Percentiles rank a stretch among this genome's conserved stretches.
Evolutionary conservation across 352 stramenopile genomes (phyloP).

Genomic region (Elongisporangium prolatum): DNA sequence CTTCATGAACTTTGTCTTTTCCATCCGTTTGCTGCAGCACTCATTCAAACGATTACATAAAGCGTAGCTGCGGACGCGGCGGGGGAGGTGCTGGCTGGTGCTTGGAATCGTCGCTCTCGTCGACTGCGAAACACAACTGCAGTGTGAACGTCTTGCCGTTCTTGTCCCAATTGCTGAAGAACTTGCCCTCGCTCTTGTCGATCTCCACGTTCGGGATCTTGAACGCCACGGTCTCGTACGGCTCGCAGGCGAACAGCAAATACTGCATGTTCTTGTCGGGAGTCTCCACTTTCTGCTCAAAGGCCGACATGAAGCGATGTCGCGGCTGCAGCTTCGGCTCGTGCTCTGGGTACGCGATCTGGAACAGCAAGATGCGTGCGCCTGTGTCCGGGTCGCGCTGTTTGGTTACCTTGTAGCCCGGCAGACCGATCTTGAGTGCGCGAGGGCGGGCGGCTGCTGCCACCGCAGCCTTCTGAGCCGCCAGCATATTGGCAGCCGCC

Average conservation of each 20-base stretch:
- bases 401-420: conserved; percentile 98
- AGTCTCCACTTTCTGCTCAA: conserved; percentile 97
- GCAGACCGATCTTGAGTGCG: conserved; percentile 94
- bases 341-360: conserved; percentile 96
- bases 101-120: conserved; percentile 15
- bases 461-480: conserved; percentile 30
- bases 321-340: conserved; percentile 92
- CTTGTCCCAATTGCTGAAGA: conserved; percentile 98
- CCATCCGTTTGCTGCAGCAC: conserved; percentile 11
- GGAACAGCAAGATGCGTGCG: conserved; percentile 89
- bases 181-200: conserved; percentile 93
- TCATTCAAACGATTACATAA: conserved; percentile 11
- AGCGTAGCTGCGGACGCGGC: conserved; percentile 44
- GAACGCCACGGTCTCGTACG: conserved; percentile 99
- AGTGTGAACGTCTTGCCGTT: conserved; percentile 96
- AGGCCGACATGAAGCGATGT: conserved; percentile 99
- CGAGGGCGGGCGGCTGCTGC: conserved; percentile 47
- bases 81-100: conserved; percentile 46
- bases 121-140: conserved; percentile 59
- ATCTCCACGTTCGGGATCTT: conserved; percentile 97
- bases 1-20: not conserved
- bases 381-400: conserved; percentile 81
- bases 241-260: conserved; percentile 97
- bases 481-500: conserved; percentile 36
- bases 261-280: conserved; percentile 96